These are phyloP conservation scores for Spathaspora passalidarum DNA, from an alignment of 805 yeast genomes.

Conservation along the genomic window DNA sequence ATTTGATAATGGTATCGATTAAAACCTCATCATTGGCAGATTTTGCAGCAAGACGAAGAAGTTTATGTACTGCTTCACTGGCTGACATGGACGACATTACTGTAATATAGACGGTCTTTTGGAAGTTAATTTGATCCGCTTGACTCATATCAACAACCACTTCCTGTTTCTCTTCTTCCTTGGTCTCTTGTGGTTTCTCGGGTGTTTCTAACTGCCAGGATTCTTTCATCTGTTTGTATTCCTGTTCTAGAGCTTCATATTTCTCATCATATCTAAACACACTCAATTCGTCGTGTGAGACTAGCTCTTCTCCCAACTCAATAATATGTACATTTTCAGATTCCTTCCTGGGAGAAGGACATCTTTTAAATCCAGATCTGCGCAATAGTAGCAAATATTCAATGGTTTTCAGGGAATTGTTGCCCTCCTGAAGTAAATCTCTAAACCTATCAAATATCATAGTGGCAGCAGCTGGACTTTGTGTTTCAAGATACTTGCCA, in stretches of 20 bases:
- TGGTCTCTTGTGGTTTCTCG: conserved; percentile 13
- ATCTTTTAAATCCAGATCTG: conserved; percentile 37
- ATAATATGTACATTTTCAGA: conserved; percentile 38
- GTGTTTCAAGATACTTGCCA: conserved; percentile 51
- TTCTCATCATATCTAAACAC: conserved; percentile 50
- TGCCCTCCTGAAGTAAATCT: conserved; percentile 52
- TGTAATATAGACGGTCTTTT: conserved; percentile 75
- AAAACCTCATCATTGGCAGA: conserved; percentile 34
- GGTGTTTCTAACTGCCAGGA: conserved; percentile 41
- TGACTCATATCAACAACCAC: conserved; percentile 68
- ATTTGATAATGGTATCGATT: conserved; percentile 70
- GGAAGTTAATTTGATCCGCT: conserved; percentile 57
- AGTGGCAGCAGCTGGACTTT: conserved; percentile 43
- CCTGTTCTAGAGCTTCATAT: conserved; percentile 47
- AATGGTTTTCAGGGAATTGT: conserved; percentile 41
- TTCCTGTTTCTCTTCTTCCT: conserved; percentile 11
- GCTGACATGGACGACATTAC: conserved; percentile 88
- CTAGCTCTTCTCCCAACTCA: conserved; percentile 48
- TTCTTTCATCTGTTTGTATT: conserved; percentile 41
- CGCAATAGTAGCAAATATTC: conserved; percentile 53
- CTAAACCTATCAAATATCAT: conserved; percentile 60
- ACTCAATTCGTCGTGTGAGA: conserved; percentile 46
- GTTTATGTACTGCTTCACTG: conserved; percentile 90
- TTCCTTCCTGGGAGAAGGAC: conserved; percentile 17
- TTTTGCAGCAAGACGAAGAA: conserved; percentile 46